Base-by-base conservation (phyloP, 2,329 filamentous ascomycete genomes). In the Venturia oleaginea region DNA sequence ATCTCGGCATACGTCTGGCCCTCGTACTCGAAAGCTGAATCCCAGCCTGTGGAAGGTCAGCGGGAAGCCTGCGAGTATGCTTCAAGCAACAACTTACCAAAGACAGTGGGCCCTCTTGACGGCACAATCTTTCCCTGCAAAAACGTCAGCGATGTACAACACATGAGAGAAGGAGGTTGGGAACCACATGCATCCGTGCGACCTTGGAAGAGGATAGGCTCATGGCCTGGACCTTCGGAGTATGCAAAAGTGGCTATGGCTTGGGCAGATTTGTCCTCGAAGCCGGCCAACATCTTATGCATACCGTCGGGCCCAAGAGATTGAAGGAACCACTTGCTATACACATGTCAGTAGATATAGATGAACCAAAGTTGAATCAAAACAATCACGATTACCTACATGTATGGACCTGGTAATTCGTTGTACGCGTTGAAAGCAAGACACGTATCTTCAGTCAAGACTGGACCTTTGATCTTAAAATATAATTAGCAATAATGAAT, bases 221-320 rank as follows among this genome's bases (percentile, higher is more conserved):
- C 86, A 63, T 90, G 81, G 2, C 90, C 92, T 4, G 92, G 94
- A 0, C 93, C 94, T 68, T 87, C 83, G 64, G 86, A 94, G 77
- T 95, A 97, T 30, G 87, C 94, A 77, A 99, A 99, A 0, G 94
- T 99, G 78, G 93, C 97, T 57, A 99, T 90, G 22, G 94, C 93
- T 77, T 96, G 87, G 55, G 92, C 92, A 55, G 88, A 89, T 76
- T 97, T 97, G 77, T 99, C 90, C 34, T 90, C 82, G 74, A 96
- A 97, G 7, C 88, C 91, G 62, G 86, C 87, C 48, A 99, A 86
- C 68, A 99, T 84, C 73, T 93, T 94, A 78, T 97, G 96, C 65
- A 99, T 81, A 17, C 94, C 90, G 60, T 88, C 80, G 68, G 92
- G 91, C 64, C 94, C 94, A 65, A 97, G 81, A 37, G 86, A 83